Evolutionary conservation across 2,329 filamentous ascomycete genomes (phyloP).

Genomic region (Spiromastix sp.): DNA sequence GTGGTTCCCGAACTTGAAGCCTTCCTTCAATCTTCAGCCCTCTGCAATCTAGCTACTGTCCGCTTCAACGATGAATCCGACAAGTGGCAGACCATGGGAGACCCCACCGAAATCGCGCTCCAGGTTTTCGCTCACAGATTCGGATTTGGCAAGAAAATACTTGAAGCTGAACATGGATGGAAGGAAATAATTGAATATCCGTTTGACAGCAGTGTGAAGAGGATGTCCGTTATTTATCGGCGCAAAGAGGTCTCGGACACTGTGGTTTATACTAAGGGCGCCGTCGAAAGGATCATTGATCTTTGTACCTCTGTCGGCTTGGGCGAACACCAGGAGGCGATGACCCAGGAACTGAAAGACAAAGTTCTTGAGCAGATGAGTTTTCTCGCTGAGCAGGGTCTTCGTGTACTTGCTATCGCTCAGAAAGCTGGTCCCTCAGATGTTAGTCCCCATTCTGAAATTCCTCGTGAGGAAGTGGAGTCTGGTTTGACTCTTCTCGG

Average conservation of each 20-base stretch:
- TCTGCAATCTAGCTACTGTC: constrained; percentile 45
- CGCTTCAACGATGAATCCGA: constrained; percentile 32
- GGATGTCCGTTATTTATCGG: constrained; percentile 54
- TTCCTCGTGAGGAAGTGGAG: constrained; percentile 42
- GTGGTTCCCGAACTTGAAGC: constrained; percentile 37
- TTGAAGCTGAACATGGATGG: constrained; percentile 34
- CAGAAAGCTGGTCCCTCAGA: constrained; percentile 20
- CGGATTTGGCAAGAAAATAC: constrained; percentile 35
- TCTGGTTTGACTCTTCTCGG: constrained; percentile 46
- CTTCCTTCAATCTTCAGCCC: constrained; percentile 44
- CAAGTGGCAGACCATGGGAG: constrained; percentile 49
- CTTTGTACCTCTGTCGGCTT: constrained; percentile 41
- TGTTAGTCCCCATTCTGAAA: constrained; percentile 20
- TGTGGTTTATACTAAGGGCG: constrained; percentile 28
- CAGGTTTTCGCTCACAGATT: constrained; percentile 57
- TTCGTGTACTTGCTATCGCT: constrained; percentile 51
- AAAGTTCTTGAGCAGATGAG: constrained; percentile 47
- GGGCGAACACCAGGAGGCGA: constrained; percentile 28
- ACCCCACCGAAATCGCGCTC: constrained; percentile 57
- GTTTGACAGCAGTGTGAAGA: constrained; percentile 55
- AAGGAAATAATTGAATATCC: constrained; percentile 51
- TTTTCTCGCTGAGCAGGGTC: constrained; percentile 46
- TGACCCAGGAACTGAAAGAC: constrained; percentile 31
- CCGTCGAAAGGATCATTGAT: constrained; percentile 31
- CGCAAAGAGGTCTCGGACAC: constrained; percentile 23